These are phyloP conservation scores for Laguncularia racemosa DNA, from an alignment of 345 rosid species.

Conservation along the genomic window DNA sequence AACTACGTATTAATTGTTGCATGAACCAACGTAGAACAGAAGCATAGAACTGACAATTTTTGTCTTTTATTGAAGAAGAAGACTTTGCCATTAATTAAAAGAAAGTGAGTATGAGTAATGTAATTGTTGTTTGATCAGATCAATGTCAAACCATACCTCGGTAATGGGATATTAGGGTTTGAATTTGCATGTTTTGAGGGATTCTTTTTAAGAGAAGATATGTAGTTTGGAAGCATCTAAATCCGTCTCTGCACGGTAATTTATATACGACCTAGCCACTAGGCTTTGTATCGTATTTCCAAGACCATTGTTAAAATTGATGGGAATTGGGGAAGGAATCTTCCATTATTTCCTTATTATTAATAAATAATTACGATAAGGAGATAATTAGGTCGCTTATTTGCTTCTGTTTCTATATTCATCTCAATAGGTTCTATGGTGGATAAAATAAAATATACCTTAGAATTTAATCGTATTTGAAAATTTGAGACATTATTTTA, in stretches of 20 bases:
- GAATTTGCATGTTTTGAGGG: constrained; percentile 9
- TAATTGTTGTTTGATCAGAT: constrained; percentile 7
- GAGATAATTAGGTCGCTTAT: no score
- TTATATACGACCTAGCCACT: no score
- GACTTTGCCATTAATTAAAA: not conserved
- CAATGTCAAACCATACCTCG: constrained; percentile 12
- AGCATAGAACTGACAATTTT: constrained; percentile 14
- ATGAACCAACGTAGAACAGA: constrained; percentile 17
- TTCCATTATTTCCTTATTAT: no score
- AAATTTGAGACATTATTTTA: no score
- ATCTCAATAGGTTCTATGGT: no score
- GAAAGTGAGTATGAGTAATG: constrained; percentile 4
- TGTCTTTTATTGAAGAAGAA: constrained; percentile 2
- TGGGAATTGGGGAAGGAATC: no score
- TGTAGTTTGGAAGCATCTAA: constrained; percentile 10
- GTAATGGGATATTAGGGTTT: constrained; percentile 1
- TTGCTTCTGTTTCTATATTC: no score
- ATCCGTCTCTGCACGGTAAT: not conserved
- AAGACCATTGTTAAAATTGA: no score
- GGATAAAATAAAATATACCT: no score
- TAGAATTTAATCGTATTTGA: no score
- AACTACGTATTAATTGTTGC: constrained; percentile 2
- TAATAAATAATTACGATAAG: no score
- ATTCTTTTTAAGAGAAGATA: constrained; percentile 2
- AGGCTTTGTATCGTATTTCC: no score